Evolutionary conservation across 2,329 filamentous ascomycete species (phyloP), one percentile per base, ranked within the genome.

Genomic region (Herpotrichia juniperi): DNA sequence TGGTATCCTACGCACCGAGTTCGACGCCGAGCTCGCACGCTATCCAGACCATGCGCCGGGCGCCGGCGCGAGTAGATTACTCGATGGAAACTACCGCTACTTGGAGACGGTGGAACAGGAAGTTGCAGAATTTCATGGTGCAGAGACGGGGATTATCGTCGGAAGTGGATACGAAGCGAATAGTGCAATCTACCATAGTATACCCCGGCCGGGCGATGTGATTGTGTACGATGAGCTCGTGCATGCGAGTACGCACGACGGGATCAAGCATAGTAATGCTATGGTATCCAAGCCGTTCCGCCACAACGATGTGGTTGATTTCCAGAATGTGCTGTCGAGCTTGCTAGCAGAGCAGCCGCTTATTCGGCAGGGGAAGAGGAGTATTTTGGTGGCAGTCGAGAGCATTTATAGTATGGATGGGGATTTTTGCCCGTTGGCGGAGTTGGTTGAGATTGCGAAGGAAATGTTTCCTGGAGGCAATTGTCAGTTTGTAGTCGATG

Each of bases 401-500:
- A 72, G 76, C 14, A 54, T 39, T 47, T 93, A 94, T 70, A 92
- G 88, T 67, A 94, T 94, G 90, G 90, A 93, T 48, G 90, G 90
- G 0, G 89, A 93, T 59, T 74, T 90, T 17, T 83, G 83, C 0
- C 87, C 87, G 0, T 74, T 94, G 12, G 62, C 65, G 8, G 79
- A 84, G 5, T 82, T 93, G 16, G 79, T 88, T 1, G 69, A 79
- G 0, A 75, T 83, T 4, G 80, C 88, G 0, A 80, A 88, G 35
- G 69, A 74, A 10, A n/a, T n/a, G n/a, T n/a, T n/a, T n/a, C n/a
- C n/a, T n/a, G n/a, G n/a, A n/a, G n/a, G n/a, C n/a, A n/a, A n/a
- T n/a, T n/a, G n/a, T n/a, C 78, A 87, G 50, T 73, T 90, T 4
- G 78, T 89, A 9, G 81, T 90, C 1, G 87, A 90, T 51, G 87